Evolutionary conservation across 2,329 filamentous ascomycete genomes (phyloP).

Genomic region (Colletotrichum sp.): DNA sequence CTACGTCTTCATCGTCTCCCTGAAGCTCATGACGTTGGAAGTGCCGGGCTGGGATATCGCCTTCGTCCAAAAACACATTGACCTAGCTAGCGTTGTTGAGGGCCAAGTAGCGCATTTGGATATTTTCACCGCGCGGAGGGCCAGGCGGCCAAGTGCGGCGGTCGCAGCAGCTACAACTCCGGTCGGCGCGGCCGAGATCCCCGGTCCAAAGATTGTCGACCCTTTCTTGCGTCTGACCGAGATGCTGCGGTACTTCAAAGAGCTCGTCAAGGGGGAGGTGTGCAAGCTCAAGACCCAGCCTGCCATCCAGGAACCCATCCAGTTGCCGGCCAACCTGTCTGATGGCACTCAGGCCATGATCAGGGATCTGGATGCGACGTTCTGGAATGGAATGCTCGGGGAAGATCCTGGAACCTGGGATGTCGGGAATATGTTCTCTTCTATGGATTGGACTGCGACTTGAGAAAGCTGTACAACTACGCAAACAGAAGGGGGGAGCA

Average conservation of each 20-base stretch:
- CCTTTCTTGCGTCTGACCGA: conserved; percentile 24
- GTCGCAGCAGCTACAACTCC: not conserved
- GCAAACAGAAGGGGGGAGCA: not conserved
- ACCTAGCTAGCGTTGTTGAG: conserved; percentile 33
- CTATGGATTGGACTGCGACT: conserved; percentile 21
- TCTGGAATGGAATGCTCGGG: conserved; percentile 19
- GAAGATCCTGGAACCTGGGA: conserved; percentile 15
- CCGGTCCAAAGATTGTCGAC: not conserved
- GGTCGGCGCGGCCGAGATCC: not conserved
- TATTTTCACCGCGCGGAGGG: conserved; percentile 27
- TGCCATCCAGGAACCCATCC: conserved; percentile 1
- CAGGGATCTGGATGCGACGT: conserved; percentile 27
- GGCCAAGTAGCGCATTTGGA: conserved; percentile 35
- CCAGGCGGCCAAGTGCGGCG: not conserved
- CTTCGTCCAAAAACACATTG: conserved; percentile 40
- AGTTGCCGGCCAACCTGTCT: conserved; percentile 21
- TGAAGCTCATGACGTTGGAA: conserved; percentile 51
- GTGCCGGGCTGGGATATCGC: conserved; percentile 51
- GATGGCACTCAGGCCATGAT: conserved; percentile 27
- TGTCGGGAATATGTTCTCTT: not conserved
- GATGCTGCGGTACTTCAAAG: conserved; percentile 23
- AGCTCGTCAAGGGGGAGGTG: conserved; percentile 17
- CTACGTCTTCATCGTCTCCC: conserved; percentile 49
- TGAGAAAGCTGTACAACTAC: not conserved
- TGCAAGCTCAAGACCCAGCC: not conserved